These are phyloP conservation scores for Gaertneriomyces sp. DNA, from an alignment of 192 early-diverging fungal genomes.

Conservation along the genomic window DNA sequence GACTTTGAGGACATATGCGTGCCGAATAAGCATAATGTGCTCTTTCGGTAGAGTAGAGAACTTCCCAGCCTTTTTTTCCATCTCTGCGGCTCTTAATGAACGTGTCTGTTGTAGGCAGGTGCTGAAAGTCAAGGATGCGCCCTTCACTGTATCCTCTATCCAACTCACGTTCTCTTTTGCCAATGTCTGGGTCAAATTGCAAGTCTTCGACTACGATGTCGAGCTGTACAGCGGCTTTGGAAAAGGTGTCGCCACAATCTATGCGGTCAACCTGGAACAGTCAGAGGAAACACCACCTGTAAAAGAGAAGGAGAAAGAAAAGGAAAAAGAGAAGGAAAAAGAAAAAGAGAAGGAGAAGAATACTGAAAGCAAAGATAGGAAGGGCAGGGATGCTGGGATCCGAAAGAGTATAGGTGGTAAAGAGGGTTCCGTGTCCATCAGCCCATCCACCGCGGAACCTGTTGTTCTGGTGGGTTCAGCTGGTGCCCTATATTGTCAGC, in stretches of 20 bases:
- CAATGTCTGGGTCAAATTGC: slow-evolving; percentile 36
- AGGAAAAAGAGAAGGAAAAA: slow-evolving; percentile 27
- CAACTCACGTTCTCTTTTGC: slow-evolving; percentile 49
- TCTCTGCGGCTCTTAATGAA: background rate
- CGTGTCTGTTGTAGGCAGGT: slow-evolving; percentile 31
- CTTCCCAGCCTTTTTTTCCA: background rate
- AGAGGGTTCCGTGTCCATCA: too few species aligned
- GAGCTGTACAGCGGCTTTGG: slow-evolving; percentile 41
- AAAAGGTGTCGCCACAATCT: slow-evolving; percentile 41
- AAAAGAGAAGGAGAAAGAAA: slow-evolving; percentile 44
- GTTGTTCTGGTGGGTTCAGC: slow-evolving; percentile 4
- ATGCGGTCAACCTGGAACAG: slow-evolving; percentile 36
- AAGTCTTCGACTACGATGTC: slow-evolving; percentile 55
- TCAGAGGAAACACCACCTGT: slow-evolving; percentile 34
- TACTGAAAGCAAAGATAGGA: background rate
- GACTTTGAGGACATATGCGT: slow-evolving; percentile 54
- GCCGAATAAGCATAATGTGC: slow-evolving; percentile 56
- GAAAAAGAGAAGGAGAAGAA: slow-evolving; percentile 21
- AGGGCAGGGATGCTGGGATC: too few species aligned
- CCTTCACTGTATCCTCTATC: slow-evolving; percentile 39
- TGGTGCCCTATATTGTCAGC: background rate
- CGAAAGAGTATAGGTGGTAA: too few species aligned
- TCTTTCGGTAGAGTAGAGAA: slow-evolving; percentile 43
- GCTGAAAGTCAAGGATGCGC: slow-evolving; percentile 49
- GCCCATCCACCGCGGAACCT: background rate